Evolutionary conservation across 169 alveolate genomes (phyloP).

Genomic region (Plasmodium gonderi): DNA sequence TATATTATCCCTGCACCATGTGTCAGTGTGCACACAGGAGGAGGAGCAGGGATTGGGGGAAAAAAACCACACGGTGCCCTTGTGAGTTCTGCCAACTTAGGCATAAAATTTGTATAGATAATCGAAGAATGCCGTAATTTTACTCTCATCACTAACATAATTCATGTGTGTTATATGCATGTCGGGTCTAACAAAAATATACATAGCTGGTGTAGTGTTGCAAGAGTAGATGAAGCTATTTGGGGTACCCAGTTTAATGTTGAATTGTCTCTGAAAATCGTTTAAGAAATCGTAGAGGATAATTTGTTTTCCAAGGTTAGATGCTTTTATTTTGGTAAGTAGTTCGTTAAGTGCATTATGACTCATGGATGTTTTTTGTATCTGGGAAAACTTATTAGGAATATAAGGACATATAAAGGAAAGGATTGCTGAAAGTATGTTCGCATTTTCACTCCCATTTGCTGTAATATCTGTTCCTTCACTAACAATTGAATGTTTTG

Average conservation of each 20-base stretch:
- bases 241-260: conserved; percentile 11
- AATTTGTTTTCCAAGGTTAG: conserved; percentile 5
- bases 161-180: conserved; percentile 56
- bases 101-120: conserved; percentile 30
- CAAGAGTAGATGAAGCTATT: not conserved
- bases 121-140: conserved; percentile 20
- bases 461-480: not conserved
- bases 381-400: no score
- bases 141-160: conserved; percentile 23
- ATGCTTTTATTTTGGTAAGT: conserved; percentile 9
- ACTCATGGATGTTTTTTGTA: not conserved
- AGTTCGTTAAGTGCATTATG: not conserved
- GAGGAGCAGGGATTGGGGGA: not conserved
- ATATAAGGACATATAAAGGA: not conserved
- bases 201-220: conserved; percentile 32
- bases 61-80: not conserved
- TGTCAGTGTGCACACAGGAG: not conserved
- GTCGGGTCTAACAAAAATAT: conserved; percentile 33
- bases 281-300: conserved; percentile 33
- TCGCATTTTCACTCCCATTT: not conserved
- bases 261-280: conserved; percentile 40
- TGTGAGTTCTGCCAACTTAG: not conserved
- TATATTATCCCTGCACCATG: no score
- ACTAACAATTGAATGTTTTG: not conserved
- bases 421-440: not conserved